Base-by-base conservation (phyloP, 176 grass and related monocot species). In the Microstegium vimineum region DNA sequence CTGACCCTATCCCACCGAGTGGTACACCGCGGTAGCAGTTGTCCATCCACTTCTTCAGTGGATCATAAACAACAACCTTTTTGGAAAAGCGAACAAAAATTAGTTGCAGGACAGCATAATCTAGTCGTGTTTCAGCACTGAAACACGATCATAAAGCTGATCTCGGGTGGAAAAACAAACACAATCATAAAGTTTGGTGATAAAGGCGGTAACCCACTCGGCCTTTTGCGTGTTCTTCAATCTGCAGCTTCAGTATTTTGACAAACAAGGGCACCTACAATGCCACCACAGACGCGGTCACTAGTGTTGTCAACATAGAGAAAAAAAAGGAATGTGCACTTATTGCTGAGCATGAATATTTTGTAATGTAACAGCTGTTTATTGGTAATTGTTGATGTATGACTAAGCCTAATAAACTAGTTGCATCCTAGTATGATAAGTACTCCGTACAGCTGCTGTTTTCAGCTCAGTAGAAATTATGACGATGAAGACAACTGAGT, bases 1-100 rank as follows among this genome's bases (percentile, higher is more conserved):
- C 80, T 85, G 72, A 98, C 92, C 95, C 95, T 68, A 98, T 45
- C 5, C 92, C 90, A 74, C 95, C 95, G 15, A 94, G 83, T 51
- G 92, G 92, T 28, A 93, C 84, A 22, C 84, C 95, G 20, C 88
- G 90, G 71, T 81, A 88, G 75, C 84, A 89, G 6, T 87, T 91
- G 68, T 85, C 26, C 82, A 89, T 75, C 85, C 78, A 91, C 57
- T 89, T 94, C 51, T 62, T 82, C 18, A 94, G 65, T n/a, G 70
- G 89, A 54, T 94, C 84, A 38, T 80, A 89, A 10, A 82, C 49
- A 25, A 60, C 2, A 43, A 72, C 83, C 92, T 91, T 91, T 38
- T 42, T 14, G 10, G 86, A 86, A 79, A 63, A 70, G 45, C 31
- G 34, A 86, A 73, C 26, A 38, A 62, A 83, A 26, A 33, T 82